Base-by-base conservation (phyloP, 176 grass and related monocot species). In the Saccharum officinarum region DNA sequence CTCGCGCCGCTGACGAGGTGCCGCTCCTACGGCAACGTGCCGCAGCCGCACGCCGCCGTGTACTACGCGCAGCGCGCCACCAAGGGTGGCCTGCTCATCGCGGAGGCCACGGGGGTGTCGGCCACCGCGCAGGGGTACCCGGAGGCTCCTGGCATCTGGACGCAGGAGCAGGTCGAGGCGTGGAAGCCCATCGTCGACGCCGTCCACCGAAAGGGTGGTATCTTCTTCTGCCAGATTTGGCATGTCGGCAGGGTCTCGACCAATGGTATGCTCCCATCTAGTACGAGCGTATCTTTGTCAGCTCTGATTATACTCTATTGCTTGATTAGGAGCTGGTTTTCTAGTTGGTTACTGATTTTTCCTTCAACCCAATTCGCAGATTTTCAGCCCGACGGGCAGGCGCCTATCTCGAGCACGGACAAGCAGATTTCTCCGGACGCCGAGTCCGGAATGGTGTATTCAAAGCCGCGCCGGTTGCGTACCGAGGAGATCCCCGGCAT, bases 161-260 rank as follows among this genome's bases (percentile, higher is more conserved):
- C 31, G 41, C 31, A 0, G 67, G 76, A 91, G 75, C 75, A 91
- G n/a, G 39, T 88, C 52, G 81, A 87, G 8, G 89, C 89, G 0
- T 91, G 84, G 88, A 87, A 57, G 49, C 79, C 88, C 45, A 74
- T 90, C 67, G 79, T 90, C 36, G 84, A 90, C 14, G 88, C 88
- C n/a, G 83, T 94, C 68, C 92, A 94, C 39, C 65, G 76, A 38
- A 88, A 91, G 72, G 89, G 88, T 4, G 81, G 15, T 0, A 14
- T 93, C 8, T 90, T 93, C 57, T 86, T 93, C 78, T 80, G 69
- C 8, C 92, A 93, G 60, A 72, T 91, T 0, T 82, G 77, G 88
- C 89, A 93, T 26, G 80, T 72, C 10, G 89, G 89, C 0, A 81
- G 87, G 3, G 82, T 77, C 31, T 91, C 88, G 17, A 84, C 1